Percentiles rank a stretch among this genome's conserved stretches.
Conservation (phyloP, 257 asterid species). For the Capsicum rhomboideum region DNA sequence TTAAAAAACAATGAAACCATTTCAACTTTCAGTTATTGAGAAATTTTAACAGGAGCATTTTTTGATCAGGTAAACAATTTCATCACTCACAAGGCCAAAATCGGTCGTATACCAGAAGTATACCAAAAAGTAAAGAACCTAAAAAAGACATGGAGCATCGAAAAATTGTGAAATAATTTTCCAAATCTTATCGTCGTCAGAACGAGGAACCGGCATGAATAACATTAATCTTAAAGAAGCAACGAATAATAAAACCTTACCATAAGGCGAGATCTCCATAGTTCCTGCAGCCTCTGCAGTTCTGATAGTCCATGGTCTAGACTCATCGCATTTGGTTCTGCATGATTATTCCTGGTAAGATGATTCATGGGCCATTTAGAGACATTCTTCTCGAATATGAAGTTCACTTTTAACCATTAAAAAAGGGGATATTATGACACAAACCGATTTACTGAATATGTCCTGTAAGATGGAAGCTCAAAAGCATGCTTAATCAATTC, state of each 20-base stretch:
- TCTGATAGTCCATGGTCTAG: slow-evolving; percentile 42
- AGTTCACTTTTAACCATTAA: background rate
- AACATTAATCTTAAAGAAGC: background rate
- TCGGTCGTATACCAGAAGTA: background rate
- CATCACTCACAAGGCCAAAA: background rate
- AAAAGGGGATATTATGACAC: background rate
- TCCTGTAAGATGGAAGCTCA: slow-evolving; percentile 45
- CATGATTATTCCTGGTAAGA: slow-evolving; percentile 30
- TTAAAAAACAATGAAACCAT: background rate
- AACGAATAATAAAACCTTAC: slow-evolving; percentile 27
- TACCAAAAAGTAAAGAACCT: background rate
- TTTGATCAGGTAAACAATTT: background rate
- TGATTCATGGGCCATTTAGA: slow-evolving; percentile 13
- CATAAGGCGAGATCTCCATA: slow-evolving; percentile 65
- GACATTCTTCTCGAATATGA: background rate
- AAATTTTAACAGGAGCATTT: background rate
- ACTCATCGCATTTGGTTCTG: slow-evolving; percentile 19
- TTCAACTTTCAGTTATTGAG: background rate
- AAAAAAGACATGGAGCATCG: background rate
- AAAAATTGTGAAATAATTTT: background rate
- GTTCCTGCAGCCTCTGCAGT: slow-evolving; percentile 45
- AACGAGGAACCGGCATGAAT: background rate
- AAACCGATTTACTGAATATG: slow-evolving; percentile 24
- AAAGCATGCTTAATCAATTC: slow-evolving; percentile 32
- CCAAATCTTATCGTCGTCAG: background rate